Evolutionary conservation across 495 filamentous ascomycete genomes (phyloP), one percentile per base, ranked within the genome.

Genomic region (Neurospora sp.): DNA sequence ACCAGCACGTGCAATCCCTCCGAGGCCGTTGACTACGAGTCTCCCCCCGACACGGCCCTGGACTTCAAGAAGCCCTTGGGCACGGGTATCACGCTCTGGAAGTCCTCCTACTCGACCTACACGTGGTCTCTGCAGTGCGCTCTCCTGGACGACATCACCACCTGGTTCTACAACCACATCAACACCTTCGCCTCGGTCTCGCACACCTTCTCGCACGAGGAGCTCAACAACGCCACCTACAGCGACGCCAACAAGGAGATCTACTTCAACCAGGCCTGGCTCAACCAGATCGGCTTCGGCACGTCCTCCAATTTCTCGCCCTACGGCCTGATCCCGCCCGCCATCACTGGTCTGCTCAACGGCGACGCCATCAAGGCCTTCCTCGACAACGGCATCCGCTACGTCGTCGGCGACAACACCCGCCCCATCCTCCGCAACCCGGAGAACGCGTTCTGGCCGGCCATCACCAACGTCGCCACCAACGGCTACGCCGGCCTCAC

Each of bases 361-460:
- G 89, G 86, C 16, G 89, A 91, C 78, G 88, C 86, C 39, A 82
- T 91, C 18, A 78, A 78, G 39, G 89, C 88, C 18, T 91, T 87
- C 87, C 81, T 78, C 73, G 87, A 89, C 42, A 87, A 87, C 72
- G 88, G 87, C 27, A 88, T 90, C 73, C 80, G 76, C 42, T 86
- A 89, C 81, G 89, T 86, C 42, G 88, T 91, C 16, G 89, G 89
- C 39, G 89, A 90, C 78, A 90, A 90, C 81, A 91, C 89, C 6
- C 83, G 89, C 20, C 79, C 86, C 20, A 76, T 79, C 38, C 80
- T 88, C 12, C 73, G 86, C 40, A 89, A 89, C 79, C 77, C 78
- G 31, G 38, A 81, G 69, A 88, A 85, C 74, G 69, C 76, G 7
- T 85, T 85, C 82, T 90, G 88, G 87, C 88, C 89, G 0, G 82